Evolutionary conservation across 176 grass and related monocot genomes (phyloP), one percentile per base, ranked within the genome.

Genomic region (Areca catechu): DNA sequence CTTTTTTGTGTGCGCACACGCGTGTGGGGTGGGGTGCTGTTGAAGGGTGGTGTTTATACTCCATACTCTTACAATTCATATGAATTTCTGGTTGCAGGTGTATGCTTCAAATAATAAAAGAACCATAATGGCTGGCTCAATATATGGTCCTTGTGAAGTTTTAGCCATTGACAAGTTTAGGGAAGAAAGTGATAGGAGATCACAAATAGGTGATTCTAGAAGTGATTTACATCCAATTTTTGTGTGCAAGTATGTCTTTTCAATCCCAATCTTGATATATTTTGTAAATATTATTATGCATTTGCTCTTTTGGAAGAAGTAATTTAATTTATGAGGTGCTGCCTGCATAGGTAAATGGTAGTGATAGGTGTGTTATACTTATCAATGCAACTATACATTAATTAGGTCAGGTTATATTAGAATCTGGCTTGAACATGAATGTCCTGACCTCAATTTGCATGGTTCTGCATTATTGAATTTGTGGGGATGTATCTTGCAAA

Each of bases 161-260:
- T 16, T 64, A 15, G 5, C 4, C 20, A 64, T 24, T 64, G 61
- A 64, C 37, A 64, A 24, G 61, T 64, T 64, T 49, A 48, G 43
- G 34, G 61, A 64, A 24, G 61, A 64, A 37, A 50, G 43, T 48
- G 61, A 64, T 16, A 50, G 16, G 21, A 64, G 61, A 64, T 49
- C 12, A n/a, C 43, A 64, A 64, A 16, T 24, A 64, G 47, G 10
- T 64, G 61, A 64, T 64, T 12, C 47, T 15, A 50, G 50, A 15
- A 50, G 22, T 16, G 16, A 10, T 22, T 16, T 64, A 37, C 47
- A 64, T 64, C 20, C 47, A 24, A 64, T 64, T 23, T 64, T 49
- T 20, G 20, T 50, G 19, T 64, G 61, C 61, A 64, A 50, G 61
- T 64, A 64, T 64, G 61, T 60, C 20, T 64, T 22, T 50, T 64